These are phyloP conservation scores for Heterobasidion parviporum DNA, from an alignment of 1,284 basidiomycete species.

Conservation along the genomic window DNA sequence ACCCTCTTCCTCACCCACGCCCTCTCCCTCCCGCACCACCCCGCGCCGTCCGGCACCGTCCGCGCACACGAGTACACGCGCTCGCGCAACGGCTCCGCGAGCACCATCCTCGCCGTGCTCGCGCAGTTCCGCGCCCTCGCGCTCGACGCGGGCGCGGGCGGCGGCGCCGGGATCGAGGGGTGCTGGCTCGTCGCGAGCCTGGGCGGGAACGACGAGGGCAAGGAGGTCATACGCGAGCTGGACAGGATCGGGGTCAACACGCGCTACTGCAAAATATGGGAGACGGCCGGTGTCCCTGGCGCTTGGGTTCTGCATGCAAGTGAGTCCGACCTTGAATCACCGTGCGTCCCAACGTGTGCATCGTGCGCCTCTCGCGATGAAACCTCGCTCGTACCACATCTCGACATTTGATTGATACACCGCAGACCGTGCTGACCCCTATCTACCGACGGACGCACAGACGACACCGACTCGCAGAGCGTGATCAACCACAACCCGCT, in stretches of 20 bases:
- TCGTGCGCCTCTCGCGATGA: too few relatives aligned
- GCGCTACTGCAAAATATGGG: constrained; percentile 66
- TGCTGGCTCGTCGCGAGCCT: constrained; percentile 62
- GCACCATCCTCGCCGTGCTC: constrained; percentile 59
- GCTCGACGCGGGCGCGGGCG: neutral
- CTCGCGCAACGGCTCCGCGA: constrained; percentile 61
- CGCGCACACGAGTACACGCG: constrained; percentile 65
- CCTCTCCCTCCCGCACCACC: constrained; percentile 51
- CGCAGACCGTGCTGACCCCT: neutral
- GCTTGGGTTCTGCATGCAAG: constrained; percentile 77
- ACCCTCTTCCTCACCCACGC: constrained; percentile 72
- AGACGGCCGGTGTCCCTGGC: constrained; percentile 59
- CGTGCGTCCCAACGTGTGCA: too few relatives aligned
- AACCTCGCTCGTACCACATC: too few relatives aligned
- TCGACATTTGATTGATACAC: neutral
- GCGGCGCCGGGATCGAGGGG: constrained; percentile 41
- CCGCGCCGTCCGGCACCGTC: constrained; percentile 44
- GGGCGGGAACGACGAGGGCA: constrained; percentile 62
- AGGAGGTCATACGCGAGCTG: constrained; percentile 52
- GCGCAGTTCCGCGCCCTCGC: constrained; percentile 44
- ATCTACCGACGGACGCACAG: constrained; percentile 23
- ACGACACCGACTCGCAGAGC: constrained; percentile 50
- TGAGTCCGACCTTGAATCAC: constrained; percentile 19
- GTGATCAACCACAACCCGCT: constrained; percentile 80
- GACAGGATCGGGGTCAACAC: constrained; percentile 62